Evolutionary conservation across 495 filamentous ascomycete species (phyloP).

Genomic region (Filosporella fistucella): DNA sequence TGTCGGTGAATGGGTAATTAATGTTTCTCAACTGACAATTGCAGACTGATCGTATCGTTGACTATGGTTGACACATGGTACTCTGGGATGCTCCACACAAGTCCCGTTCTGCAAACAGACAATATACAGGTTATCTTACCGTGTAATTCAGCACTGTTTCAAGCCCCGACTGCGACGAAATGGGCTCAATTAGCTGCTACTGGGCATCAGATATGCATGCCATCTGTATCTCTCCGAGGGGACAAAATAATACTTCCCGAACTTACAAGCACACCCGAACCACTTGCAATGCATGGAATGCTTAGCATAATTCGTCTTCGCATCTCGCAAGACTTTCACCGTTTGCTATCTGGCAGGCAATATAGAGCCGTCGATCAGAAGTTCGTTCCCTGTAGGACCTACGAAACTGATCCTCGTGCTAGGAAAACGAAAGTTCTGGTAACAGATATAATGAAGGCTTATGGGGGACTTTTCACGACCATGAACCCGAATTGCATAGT

Average conservation of each 20-base stretch:
- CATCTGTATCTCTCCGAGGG: slow-evolving; percentile 34
- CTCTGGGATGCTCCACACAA: slow-evolving; percentile 42
- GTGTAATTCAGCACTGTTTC: slow-evolving; percentile 41
- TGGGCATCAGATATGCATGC: slow-evolving; percentile 35
- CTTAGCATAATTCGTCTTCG: slow-evolving; percentile 39
- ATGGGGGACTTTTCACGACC: slow-evolving; percentile 35
- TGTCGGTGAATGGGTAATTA: no score
- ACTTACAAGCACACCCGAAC: slow-evolving; percentile 32
- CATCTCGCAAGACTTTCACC: slow-evolving; percentile 41
- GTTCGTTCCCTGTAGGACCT: slow-evolving; percentile 41
- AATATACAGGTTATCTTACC: slow-evolving; percentile 44
- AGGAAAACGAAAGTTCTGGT: slow-evolving; percentile 35
- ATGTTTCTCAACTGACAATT: not conserved
- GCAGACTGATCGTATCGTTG: slow-evolving; percentile 42
- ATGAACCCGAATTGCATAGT: slow-evolving; percentile 42
- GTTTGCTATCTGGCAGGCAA: slow-evolving; percentile 31
- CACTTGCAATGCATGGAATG: slow-evolving; percentile 35
- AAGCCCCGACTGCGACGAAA: slow-evolving; percentile 36
- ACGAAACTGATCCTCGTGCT: slow-evolving; percentile 39
- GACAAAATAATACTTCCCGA: slow-evolving; percentile 34
- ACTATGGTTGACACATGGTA: slow-evolving; percentile 48
- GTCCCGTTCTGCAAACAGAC: slow-evolving; percentile 42
- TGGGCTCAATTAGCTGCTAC: slow-evolving; percentile 42
- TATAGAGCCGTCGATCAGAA: slow-evolving; percentile 33
- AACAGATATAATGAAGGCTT: slow-evolving; percentile 34